phyloP scores from a whole-genome alignment of 202 grass and related monocot genomes.

The Zoysia matrella region DNA sequence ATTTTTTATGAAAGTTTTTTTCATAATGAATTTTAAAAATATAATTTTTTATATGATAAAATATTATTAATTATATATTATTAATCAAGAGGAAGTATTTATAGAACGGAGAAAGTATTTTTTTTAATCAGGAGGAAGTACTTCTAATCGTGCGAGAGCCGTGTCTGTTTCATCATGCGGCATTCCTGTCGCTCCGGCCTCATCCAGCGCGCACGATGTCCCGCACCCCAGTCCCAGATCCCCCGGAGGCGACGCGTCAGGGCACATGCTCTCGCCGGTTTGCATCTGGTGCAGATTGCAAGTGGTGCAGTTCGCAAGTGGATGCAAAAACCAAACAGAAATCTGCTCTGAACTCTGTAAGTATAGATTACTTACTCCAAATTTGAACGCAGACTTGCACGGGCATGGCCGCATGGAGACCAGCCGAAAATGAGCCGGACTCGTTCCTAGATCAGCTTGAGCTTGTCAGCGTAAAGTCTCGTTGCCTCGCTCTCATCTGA shows the following conservation, averaged over 20 bases:
- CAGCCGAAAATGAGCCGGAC: no score
- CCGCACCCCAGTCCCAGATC: not conserved
- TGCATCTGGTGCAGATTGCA: not conserved
- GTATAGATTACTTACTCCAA: not conserved
- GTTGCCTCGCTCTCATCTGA: no score
- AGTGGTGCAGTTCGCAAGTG: not conserved
- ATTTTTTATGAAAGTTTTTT: no score
- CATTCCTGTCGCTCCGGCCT: not conserved
- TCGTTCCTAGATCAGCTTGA: no score
- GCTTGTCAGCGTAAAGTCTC: no score
- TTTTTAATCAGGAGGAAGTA: no score
- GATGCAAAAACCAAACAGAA: not conserved
- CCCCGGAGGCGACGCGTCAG: conserved; percentile 13
- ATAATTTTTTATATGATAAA: not conserved
- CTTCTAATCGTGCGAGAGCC: not conserved
- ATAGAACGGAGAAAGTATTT: no score
- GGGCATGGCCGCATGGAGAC: no score
- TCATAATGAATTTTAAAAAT: no score
- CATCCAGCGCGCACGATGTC: not conserved
- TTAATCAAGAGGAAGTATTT: no score
- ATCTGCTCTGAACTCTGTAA: not conserved
- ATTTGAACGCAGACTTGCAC: not conserved
- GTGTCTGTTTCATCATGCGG: not conserved
- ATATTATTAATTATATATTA: not conserved
- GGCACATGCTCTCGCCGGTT: not conserved